Base-by-base conservation (phyloP, 2,329 filamentous ascomycete genomes). In the Purpureocillium takamizusanense region DNA sequence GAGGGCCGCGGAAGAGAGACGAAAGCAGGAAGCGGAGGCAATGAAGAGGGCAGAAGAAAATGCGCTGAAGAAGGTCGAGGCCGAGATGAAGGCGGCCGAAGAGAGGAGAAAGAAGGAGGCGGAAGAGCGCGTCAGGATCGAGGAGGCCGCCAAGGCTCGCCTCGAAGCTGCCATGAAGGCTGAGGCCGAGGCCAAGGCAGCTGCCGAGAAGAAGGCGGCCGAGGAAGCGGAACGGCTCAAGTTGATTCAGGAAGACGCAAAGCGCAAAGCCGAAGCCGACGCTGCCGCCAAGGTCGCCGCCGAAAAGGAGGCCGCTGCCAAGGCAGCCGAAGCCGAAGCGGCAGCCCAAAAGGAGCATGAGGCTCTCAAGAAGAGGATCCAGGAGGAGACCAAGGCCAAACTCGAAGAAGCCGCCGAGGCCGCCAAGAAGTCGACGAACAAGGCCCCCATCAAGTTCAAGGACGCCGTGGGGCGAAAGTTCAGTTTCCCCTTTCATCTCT, bases 381-480 rank as follows among this genome's bases (percentile, higher is more conserved):
- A 78, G 38, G 72, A 76, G 36, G 69, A 70, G 6, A 65, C 72
- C n/a, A 71, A 67, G 46, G 67, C 69, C 35, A 67, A 63, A 46
- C 48, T 69, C 15, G 50, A 70, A 29, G 66, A 68, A 29, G 69
- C 70, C 37, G 62, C 64, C 14, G 66, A 68, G 29, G 69, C 70
- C 37, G 62, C 64, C 14, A 68, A 69, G 51, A 67, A 69, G 44
- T 64, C 60, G 47, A 72, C 72, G 43, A 74, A 81, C 31, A 84
- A 86, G 58, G 70, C 79, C 32, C 86, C 85, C 3, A 86, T 95
- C 57, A 82, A 81, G 49, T 94, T 94, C 66, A 94, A 94, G 62
- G 89, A 95, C 56, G 88, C 88, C 1, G 79, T 95, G 13, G 86
- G 86, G 25, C 76, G 89, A 48, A 95, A 94, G 60, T 95, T 94